Conservation (phyloP, 2,329 filamentous ascomycete genomes). For the Aspergillus eucalypticola region DNA sequence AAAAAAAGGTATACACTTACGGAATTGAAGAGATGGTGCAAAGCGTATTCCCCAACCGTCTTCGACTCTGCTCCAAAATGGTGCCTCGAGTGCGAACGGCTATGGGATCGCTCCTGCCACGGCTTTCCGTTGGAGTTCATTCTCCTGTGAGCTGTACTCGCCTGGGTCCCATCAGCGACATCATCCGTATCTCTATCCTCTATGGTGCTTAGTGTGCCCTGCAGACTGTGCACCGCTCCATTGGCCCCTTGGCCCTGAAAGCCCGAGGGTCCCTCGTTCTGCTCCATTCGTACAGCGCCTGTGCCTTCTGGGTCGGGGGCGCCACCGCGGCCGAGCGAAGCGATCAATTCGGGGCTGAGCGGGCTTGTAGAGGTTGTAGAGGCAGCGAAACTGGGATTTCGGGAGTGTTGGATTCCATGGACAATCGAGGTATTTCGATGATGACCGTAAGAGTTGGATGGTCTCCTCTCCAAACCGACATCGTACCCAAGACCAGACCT, state of each 20-base stretch:
- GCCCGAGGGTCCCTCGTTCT: conserved; percentile 31
- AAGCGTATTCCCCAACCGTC: conserved; percentile 95
- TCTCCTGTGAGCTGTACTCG: conserved; percentile 36
- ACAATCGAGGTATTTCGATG: conserved; percentile 97
- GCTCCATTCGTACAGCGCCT: conserved; percentile 33
- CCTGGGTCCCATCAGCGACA: conserved; percentile 25
- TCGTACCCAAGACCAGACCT: conserved; percentile 41
- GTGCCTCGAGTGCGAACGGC: conserved; percentile 73
- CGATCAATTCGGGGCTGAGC: conserved; percentile 82
- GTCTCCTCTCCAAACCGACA: conserved; percentile 42
- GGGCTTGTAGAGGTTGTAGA: conserved; percentile 76
- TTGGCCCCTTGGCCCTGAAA: conserved; percentile 45
- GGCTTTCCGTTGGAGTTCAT: conserved; percentile 64
- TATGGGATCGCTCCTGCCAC: conserved; percentile 70
- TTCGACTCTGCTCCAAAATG: conserved; percentile 70
- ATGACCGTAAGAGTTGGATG: conserved; percentile 69
- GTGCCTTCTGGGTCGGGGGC: conserved; percentile 52
- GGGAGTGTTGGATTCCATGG: conserved; percentile 85
- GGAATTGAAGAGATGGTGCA: conserved; percentile 94
- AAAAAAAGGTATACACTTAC: conserved; percentile 51
- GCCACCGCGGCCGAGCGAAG: conserved; percentile 62
- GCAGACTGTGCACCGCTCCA: conserved; percentile 28
- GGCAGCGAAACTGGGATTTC: conserved; percentile 73
- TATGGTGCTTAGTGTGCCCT: conserved; percentile 38
- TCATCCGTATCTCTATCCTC: conserved; percentile 40